Evolutionary conservation across 2,329 filamentous ascomycete species (phyloP).

Genomic region (Claviceps pazoutovae): DNA sequence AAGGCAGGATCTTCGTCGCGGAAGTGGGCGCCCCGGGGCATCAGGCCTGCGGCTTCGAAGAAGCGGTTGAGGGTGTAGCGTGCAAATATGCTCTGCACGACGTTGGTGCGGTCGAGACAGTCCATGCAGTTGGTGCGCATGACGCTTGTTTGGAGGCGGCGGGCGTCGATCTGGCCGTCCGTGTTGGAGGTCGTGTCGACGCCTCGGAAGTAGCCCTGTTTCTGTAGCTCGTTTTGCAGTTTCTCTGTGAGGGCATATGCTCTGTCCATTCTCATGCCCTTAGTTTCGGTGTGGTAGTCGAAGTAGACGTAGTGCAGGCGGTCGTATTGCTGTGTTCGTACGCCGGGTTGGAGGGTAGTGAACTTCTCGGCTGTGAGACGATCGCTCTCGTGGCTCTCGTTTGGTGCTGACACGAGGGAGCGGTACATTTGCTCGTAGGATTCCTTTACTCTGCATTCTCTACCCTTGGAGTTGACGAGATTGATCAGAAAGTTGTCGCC

Average conservation of each 20-base stretch:
- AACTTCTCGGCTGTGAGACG: conserved; percentile 63
- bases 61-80: conserved; percentile 81
- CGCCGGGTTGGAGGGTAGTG: conserved; percentile 55
- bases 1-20: conserved; percentile 65
- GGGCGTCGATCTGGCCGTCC: conserved; percentile 62
- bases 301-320: conserved; percentile 94
- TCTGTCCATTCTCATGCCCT: conserved; percentile 85
- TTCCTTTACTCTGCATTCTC: conserved; percentile 77
- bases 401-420: conserved; percentile 54
- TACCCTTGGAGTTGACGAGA: conserved; percentile 88
- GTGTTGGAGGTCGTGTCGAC: conserved; percentile 65
- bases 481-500: conserved; percentile 97
- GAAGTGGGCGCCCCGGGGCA: conserved; percentile 63
- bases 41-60: conserved; percentile 69
- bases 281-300: conserved; percentile 96
- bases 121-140: conserved; percentile 99
- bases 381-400: conserved; percentile 53
- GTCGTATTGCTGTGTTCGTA: conserved; percentile 52
- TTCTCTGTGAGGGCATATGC: conserved; percentile 76
- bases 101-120: conserved; percentile 92
- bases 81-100: conserved; percentile 93
- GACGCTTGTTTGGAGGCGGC: conserved; percentile 71
- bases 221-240: conserved; percentile 58
- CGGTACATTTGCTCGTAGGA: conserved; percentile 88
- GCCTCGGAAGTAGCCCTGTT: conserved; percentile 85